Evolutionary conservation across 495 filamentous ascomycete species (phyloP).

Genomic region (Lophium mytilinum): DNA sequence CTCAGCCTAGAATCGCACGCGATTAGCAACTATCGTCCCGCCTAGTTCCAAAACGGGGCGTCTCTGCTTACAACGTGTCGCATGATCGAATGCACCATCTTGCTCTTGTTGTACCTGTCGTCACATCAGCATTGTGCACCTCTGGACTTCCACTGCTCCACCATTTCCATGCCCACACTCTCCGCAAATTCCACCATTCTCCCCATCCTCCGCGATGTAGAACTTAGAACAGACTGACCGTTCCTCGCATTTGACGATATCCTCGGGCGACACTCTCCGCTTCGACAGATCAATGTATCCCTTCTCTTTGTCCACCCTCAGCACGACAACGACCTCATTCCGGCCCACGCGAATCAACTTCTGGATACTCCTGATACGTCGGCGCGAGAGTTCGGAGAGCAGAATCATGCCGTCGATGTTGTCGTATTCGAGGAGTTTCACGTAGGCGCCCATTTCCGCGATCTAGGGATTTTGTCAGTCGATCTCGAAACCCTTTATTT

Average conservation of each 20-base stretch:
- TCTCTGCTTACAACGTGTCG: constrained; percentile 56
- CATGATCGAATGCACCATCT: constrained; percentile 97
- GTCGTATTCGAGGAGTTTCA: constrained; percentile 98
- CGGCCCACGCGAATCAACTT: constrained; percentile 96
- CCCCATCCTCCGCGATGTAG: no score
- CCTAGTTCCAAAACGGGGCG: no score
- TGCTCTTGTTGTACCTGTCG: constrained; percentile 84
- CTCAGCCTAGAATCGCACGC: constrained; percentile 51
- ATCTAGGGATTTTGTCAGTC: constrained; percentile 44
- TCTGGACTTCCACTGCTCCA: not conserved
- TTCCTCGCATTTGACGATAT: constrained; percentile 97
- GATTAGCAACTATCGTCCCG: no score
- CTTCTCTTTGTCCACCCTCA: constrained; percentile 98
- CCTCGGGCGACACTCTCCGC: constrained; percentile 92
- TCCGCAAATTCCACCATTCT: no score
- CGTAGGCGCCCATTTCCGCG: constrained; percentile 98
- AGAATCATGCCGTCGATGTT: constrained; percentile 99
- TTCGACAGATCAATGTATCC: constrained; percentile 98
- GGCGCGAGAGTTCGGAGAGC: constrained; percentile 87
- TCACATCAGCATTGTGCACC: not conserved
- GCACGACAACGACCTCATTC: constrained; percentile 96
- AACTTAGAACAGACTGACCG: constrained; percentile 31
- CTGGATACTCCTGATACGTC: constrained; percentile 96
- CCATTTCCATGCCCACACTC: not conserved
- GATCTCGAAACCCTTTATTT: not conserved